Conservation (phyloP, 164 flowering plant species). For the Kingdonia uniflora region DNA sequence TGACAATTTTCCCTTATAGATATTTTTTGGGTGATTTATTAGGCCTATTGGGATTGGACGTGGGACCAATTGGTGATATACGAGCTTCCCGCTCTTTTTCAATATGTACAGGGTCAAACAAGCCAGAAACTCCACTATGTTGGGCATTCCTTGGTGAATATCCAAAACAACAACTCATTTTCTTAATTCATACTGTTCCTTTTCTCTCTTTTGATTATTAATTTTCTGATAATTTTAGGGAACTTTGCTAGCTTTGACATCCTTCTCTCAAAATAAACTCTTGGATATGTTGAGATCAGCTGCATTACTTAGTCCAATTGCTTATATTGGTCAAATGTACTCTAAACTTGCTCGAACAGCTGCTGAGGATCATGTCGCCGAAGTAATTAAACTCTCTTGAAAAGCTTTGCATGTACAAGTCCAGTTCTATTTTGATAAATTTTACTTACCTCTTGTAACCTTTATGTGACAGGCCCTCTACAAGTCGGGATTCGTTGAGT, state of each 20-base stretch:
- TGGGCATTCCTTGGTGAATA: constrained; percentile 71
- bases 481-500: constrained; percentile 43
- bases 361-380: constrained; percentile 39
- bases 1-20: neutral
- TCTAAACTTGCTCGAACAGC: constrained; percentile 37
- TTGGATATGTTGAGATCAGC: constrained; percentile 49
- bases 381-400: constrained; percentile 23
- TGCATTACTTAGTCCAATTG: constrained; percentile 68
- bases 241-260: constrained; percentile 59
- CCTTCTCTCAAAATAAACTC: constrained; percentile 40
- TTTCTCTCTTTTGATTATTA: neutral
- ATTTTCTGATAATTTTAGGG: constrained; percentile 30
- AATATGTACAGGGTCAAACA: constrained; percentile 43
- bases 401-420: neutral
- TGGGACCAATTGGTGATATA: constrained; percentile 70
- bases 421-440: neutral
- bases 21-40: neutral
- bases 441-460: neutral
- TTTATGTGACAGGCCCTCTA: constrained; percentile 26
- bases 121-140: constrained; percentile 64
- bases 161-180: neutral
- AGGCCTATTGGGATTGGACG: constrained; percentile 92
- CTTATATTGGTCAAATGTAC: constrained; percentile 49
- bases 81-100: constrained; percentile 58
- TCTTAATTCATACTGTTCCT: neutral